Percentiles rank a stretch among this genome's conserved stretches.
Evolutionary conservation across 345 rosid genomes (phyloP).

Genomic region (Rhizophora mangle): DNA sequence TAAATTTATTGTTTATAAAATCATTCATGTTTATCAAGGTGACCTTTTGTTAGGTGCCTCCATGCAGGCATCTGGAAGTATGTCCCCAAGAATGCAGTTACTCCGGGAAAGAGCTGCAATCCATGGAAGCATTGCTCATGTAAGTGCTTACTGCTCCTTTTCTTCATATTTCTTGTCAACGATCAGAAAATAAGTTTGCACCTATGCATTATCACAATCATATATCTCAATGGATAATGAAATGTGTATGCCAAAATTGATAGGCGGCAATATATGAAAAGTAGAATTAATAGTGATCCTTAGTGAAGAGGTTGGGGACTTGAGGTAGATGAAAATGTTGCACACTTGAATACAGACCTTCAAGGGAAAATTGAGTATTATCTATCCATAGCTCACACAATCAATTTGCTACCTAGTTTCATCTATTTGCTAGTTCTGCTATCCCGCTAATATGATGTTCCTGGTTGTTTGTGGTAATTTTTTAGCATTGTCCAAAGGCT

Average conservation of each 20-base stretch:
- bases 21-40: slow-evolving; percentile 7
- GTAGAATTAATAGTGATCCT: neutral
- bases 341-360: neutral
- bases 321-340: neutral
- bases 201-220: neutral
- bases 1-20: neutral
- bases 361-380: no score
- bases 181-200: neutral
- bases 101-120: slow-evolving; percentile 91
- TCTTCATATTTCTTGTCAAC: neutral
- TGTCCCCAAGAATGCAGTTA: slow-evolving; percentile 84
- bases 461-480: no score
- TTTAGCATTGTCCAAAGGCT: no score
- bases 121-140: slow-evolving; percentile 90
- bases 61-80: slow-evolving; percentile 86
- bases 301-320: neutral
- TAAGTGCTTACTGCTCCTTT: slow-evolving; percentile 23
- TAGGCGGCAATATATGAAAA: neutral
- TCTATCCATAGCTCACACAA: neutral
- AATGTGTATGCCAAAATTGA: neutral
- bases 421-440: neutral
- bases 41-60: slow-evolving; percentile 12
- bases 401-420: neutral
- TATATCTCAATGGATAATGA: neutral
- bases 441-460: neutral